Evolutionary conservation across 176 grass and related monocot genomes (phyloP).

Genomic region (Aegilops sharonensis): DNA sequence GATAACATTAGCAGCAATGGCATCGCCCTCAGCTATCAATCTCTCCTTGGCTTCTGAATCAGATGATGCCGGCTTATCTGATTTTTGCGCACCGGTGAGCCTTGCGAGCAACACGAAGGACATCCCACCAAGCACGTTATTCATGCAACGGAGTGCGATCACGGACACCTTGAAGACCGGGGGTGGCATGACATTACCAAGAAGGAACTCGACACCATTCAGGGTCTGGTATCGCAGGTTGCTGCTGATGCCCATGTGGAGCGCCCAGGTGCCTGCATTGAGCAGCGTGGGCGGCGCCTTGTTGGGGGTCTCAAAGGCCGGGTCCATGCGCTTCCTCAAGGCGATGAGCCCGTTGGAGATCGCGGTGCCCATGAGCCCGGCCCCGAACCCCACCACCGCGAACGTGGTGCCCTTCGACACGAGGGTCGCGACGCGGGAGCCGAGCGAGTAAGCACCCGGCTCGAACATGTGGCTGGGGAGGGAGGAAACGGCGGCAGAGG

Average conservation of each 20-base stretch:
- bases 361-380: slow-evolving; percentile 62
- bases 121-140: slow-evolving; percentile 83
- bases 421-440: slow-evolving; percentile 56
- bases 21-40: slow-evolving; percentile 49
- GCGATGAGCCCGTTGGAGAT: slow-evolving; percentile 73
- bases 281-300: slow-evolving; percentile 76
- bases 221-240: slow-evolving; percentile 84
- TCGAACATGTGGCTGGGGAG: slow-evolving; percentile 87
- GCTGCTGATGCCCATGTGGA: slow-evolving; percentile 86
- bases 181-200: slow-evolving; percentile 43
- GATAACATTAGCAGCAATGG: slow-evolving; percentile 20
- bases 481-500: slow-evolving; percentile 29
- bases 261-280: slow-evolving; percentile 71
- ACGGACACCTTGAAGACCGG: slow-evolving; percentile 73
- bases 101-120: slow-evolving; percentile 78
- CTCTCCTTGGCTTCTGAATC: slow-evolving; percentile 56
- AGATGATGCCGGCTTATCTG: slow-evolving; percentile 22
- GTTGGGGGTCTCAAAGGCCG: slow-evolving; percentile 73
- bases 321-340: slow-evolving; percentile 74
- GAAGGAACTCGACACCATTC: slow-evolving; percentile 73
- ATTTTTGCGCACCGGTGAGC: slow-evolving; percentile 74
- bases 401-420: slow-evolving; percentile 73
- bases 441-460: slow-evolving; percentile 59
- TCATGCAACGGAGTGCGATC: slow-evolving; percentile 61
- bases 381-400: slow-evolving; percentile 62